A percentile compares a stretch with the other conserved stretches of the same genome.
These are phyloP conservation scores for Stenogyne calaminthoides DNA, from an alignment of 305 asterid species.

Conservation along the genomic window DNA sequence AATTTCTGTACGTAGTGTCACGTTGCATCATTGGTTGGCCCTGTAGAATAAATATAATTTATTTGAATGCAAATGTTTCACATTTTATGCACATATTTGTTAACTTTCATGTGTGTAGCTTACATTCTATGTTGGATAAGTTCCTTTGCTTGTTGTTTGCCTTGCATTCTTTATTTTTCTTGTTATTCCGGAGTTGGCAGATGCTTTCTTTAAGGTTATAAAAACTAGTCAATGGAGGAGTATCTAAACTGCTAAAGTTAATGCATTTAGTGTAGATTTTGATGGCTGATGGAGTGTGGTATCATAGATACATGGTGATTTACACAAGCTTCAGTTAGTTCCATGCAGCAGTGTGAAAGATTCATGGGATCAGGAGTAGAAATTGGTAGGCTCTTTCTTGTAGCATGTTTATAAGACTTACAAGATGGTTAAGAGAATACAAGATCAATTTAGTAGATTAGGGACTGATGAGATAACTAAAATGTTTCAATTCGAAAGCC, in stretches of 20 bases:
- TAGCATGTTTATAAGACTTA: background rate
- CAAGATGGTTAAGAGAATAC: background rate
- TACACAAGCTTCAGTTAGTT: conserved; percentile 1
- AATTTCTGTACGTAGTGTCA: background rate
- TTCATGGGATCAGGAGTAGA: background rate
- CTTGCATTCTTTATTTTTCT: conserved; percentile 2
- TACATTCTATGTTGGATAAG: conserved; percentile 9
- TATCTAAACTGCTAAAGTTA: background rate
- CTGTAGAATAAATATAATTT: conserved; percentile 7
- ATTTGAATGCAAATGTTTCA: conserved; percentile 23
- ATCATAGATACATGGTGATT: background rate
- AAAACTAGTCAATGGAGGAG: background rate
- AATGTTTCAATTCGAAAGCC: background rate
- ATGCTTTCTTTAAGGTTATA: conserved; percentile 6
- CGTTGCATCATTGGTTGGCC: conserved; percentile 17
- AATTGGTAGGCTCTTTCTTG: background rate
- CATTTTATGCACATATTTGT: background rate
- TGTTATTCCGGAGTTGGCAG: conserved; percentile 2
- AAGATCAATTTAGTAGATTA: background rate
- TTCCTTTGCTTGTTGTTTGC: background rate
- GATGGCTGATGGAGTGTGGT: background rate
- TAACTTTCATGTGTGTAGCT: background rate
- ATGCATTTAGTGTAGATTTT: background rate
- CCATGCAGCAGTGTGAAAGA: background rate
- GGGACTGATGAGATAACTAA: background rate